Percentiles rank a stretch among this genome's conserved stretches.
Conservation (phyloP, 495 filamentous ascomycete species). For the Podospora pseudoanserina region DNA sequence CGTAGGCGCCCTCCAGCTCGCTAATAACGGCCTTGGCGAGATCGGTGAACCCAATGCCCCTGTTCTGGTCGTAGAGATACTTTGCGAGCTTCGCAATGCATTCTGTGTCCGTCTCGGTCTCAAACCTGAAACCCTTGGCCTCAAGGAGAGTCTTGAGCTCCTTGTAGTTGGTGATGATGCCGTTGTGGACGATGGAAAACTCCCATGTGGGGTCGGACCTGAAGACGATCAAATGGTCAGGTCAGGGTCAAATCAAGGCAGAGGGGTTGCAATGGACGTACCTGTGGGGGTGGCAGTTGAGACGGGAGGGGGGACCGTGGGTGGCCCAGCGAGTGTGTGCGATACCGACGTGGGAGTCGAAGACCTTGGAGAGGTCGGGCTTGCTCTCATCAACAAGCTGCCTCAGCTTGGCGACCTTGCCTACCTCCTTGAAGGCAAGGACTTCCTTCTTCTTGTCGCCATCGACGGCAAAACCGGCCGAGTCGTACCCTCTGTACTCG, state of each 20-base stretch:
- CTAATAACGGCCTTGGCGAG: slow-evolving; percentile 96
- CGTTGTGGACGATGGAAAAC: slow-evolving; percentile 97
- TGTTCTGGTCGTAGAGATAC: slow-evolving; percentile 95
- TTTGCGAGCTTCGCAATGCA: slow-evolving; percentile 98
- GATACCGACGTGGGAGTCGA: slow-evolving; percentile 96
- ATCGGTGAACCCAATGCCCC: slow-evolving; percentile 90
- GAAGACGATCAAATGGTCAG: neutral
- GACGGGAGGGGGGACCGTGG: slow-evolving; percentile 85
- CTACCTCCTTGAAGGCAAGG: slow-evolving; percentile 96
- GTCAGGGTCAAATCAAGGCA: slow-evolving; percentile 3
- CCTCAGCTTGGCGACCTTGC: slow-evolving; percentile 96
- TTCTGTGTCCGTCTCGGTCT: slow-evolving; percentile 98
- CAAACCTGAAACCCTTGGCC: slow-evolving; percentile 94
- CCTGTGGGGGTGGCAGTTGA: slow-evolving; percentile 98
- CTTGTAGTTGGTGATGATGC: slow-evolving; percentile 99
- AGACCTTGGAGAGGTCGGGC: slow-evolving; percentile 82
- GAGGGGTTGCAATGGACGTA: slow-evolving; percentile 34
- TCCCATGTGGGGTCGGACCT: slow-evolving; percentile 82
- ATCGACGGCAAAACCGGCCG: slow-evolving; percentile 91
- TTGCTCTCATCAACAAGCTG: slow-evolving; percentile 80
- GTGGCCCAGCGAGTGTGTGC: slow-evolving; percentile 99
- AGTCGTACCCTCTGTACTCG: slow-evolving; percentile 97
- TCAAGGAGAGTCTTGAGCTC: slow-evolving; percentile 91
- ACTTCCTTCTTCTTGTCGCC: slow-evolving; percentile 99
- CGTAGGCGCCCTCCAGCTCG: slow-evolving; percentile 96